These are phyloP conservation scores for Starmerella tilneyi DNA, from an alignment of 805 yeast species.

Conservation along the genomic window DNA sequence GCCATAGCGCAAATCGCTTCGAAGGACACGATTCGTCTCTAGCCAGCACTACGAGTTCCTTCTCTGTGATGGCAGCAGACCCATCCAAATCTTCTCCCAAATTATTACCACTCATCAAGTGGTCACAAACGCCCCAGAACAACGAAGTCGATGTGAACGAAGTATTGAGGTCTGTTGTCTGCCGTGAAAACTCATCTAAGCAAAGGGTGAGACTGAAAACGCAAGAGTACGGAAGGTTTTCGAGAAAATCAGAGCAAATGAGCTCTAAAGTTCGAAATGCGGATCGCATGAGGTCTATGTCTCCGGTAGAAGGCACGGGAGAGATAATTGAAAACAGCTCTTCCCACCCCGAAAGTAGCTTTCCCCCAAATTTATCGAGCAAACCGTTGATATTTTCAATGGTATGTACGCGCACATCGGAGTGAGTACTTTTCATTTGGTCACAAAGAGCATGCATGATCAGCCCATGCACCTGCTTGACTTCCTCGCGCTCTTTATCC, in stretches of 20 bases:
- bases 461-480: constrained; percentile 24
- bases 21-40: constrained; percentile 12
- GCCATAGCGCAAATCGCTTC: constrained; percentile 43
- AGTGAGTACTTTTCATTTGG: constrained; percentile 43
- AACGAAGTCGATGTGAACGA: constrained; percentile 86
- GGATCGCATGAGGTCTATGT: constrained; percentile 41
- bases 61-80: constrained; percentile 6
- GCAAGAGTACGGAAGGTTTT: constrained; percentile 56
- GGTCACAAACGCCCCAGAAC: constrained; percentile 86
- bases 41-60: constrained; percentile 27
- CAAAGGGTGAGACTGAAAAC: constrained; percentile 60
- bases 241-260: constrained; percentile 75
- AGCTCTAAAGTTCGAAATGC: constrained; percentile 77
- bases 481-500: not conserved
- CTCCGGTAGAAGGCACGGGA: constrained; percentile 27
- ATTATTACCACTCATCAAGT: constrained; percentile 32
- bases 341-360: constrained; percentile 59
- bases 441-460: constrained; percentile 42
- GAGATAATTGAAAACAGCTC: constrained; percentile 49
- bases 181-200: constrained; percentile 59
- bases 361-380: constrained; percentile 67
- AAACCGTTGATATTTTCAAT: constrained; percentile 58
- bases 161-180: constrained; percentile 64
- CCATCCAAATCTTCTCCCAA: constrained; percentile 16
- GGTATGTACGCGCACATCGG: constrained; percentile 53